Base-by-base conservation (phyloP, 2,329 filamentous ascomycete species). In the Aureobasidium namibiae region DNA sequence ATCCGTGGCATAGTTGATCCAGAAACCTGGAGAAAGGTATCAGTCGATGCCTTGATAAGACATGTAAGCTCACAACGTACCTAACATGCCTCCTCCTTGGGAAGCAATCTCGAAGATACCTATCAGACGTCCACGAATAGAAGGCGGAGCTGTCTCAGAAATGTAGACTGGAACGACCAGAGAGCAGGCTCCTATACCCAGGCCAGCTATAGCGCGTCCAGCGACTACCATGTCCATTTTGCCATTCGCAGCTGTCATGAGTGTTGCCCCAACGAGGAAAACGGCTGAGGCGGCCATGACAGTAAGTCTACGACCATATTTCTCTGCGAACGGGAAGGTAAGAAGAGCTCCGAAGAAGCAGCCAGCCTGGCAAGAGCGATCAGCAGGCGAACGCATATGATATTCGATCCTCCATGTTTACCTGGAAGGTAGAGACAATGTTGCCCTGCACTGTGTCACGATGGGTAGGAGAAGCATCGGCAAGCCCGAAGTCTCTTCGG, bases 21-120 rank as follows among this genome's bases (percentile, higher is more conserved):
- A 75, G 60, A 75, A 75, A 6, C 73, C 34, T 38, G 13, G 3
- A 4, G 4, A 16, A 14, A 2, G 13, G 4, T 9, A 16, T 38
- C 13, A 38, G 34, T 38, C 11, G n/a, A 16, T 4, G 34, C 14
- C 4, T 6, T 14, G 5, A 16, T 4, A 5, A 13, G 72, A 4
- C 5, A 26, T 21, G 18, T 11, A 26, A 14, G 18, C 11, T 10
- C 31, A 33, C n/a, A 31, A 34, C 46, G 18, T 31, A 21, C 46
- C 59, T 7, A 73, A 61, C 69, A 75, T 73, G 24, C 83, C 84
- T 33, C 85, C 81, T 1, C 81, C 75, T 72, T 87, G 85, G 72
- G 82, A 86, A 26, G 82, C 81, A 87, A 45, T 75, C 67, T 88
- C 85, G 69, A 86, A 88, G 56, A 87, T 80, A 54, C 85, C 84